Percentiles rank a stretch among this genome's conserved stretches.
Evolutionary conservation across 2,329 filamentous ascomycete genomes (phyloP).

Genomic region (Alternaria panax): DNA sequence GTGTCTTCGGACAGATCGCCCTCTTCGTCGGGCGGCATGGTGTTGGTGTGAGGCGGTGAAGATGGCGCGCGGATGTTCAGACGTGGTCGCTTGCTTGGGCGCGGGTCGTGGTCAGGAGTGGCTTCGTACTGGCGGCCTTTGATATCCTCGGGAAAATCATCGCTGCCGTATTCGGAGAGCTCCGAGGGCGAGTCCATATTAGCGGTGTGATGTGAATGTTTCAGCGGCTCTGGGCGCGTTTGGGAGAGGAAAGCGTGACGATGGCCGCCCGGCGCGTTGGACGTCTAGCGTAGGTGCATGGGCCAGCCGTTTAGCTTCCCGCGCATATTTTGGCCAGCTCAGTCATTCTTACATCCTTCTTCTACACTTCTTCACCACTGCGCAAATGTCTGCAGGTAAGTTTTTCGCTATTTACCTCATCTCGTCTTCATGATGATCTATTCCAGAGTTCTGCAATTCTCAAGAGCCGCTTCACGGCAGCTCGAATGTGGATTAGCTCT

Average conservation of each 20-base stretch:
- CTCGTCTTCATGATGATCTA: slow-evolving; percentile 51
- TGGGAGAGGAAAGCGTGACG: slow-evolving; percentile 15
- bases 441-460: slow-evolving; percentile 61
- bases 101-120: slow-evolving; percentile 54
- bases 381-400: slow-evolving; percentile 20
- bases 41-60: slow-evolving; percentile 36
- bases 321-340: slow-evolving; percentile 14
- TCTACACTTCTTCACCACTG: slow-evolving; percentile 5
- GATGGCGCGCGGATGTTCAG: slow-evolving; percentile 47
- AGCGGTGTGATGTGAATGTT: background rate
- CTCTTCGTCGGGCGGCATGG: slow-evolving; percentile 41
- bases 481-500: slow-evolving; percentile 55
- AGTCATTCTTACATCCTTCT: background rate
- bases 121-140: slow-evolving; percentile 56
- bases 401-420: background rate
- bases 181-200: slow-evolving; percentile 66
- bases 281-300: slow-evolving; percentile 16
- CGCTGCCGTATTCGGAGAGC: slow-evolving; percentile 70
- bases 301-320: slow-evolving; percentile 17
- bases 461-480: slow-evolving; percentile 47
- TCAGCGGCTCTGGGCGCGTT: slow-evolving; percentile 5
- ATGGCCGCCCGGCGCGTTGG: slow-evolving; percentile 10
- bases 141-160: slow-evolving; percentile 67
- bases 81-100: slow-evolving; percentile 50
- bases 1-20: slow-evolving; percentile 88